Conservation (phyloP, 257 asterid genomes). For the Petrea volubilis region DNA sequence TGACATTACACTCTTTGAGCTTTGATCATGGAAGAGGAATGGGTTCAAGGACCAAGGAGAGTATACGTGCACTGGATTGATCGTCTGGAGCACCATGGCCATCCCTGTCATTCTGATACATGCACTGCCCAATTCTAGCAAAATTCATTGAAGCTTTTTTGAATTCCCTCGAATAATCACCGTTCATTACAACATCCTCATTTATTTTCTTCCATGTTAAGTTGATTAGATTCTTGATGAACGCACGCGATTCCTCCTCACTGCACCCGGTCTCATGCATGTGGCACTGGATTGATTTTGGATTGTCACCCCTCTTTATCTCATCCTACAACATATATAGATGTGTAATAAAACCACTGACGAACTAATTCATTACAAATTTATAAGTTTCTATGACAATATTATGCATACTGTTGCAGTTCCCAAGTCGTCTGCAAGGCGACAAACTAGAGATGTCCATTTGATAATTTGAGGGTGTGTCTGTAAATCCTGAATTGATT, state of each 20-base stretch:
- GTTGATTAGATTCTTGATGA: conserved; percentile 13
- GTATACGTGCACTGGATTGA: conserved; percentile 17
- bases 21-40: conserved; percentile 7
- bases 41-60: conserved; percentile 15
- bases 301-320: conserved; percentile 29
- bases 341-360: background rate
- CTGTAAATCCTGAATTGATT: conserved; percentile 13
- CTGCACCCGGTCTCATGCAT: conserved; percentile 27
- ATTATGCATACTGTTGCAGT: conserved; percentile 35
- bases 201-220: conserved; percentile 38
- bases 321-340: conserved; percentile 21
- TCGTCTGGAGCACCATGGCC: conserved; percentile 23
- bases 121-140: conserved; percentile 24
- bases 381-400: background rate
- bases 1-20: too few relatives aligned
- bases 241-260: conserved; percentile 26
- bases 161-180: conserved; percentile 18
- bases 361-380: background rate
- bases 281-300: conserved; percentile 38
- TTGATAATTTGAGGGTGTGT: conserved; percentile 15
- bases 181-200: conserved; percentile 14
- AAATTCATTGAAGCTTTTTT: conserved; percentile 15
- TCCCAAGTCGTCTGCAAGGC: conserved; percentile 39
- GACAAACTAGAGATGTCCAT: conserved; percentile 22
- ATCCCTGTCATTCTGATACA: conserved; percentile 40